phyloP scores from a whole-genome alignment of 441 rosid genomes.

The Jatropha multifida region DNA sequence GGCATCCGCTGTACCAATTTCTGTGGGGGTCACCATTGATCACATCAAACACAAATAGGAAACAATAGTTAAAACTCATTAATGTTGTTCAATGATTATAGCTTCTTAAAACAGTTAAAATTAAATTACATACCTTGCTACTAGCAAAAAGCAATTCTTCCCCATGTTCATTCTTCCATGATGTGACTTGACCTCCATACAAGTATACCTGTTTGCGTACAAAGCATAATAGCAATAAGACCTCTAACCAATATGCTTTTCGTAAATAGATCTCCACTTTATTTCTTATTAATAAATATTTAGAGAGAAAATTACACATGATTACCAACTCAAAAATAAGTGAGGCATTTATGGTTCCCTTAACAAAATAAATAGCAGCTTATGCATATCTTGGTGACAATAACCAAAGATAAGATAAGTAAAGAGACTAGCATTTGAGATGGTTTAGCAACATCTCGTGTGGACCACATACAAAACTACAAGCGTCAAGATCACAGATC shows the following conservation, averaged over 20 bases:
- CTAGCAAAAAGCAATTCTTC: conserved; percentile 85
- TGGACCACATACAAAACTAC: no score
- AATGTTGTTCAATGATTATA: background rate
- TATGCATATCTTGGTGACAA: background rate
- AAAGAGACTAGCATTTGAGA: no score
- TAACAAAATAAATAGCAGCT: no score
- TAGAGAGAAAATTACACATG: background rate
- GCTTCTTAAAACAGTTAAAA: background rate
- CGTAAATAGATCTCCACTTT: background rate
- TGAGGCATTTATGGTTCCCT: no score
- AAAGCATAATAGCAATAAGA: background rate
- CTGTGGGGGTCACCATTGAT: no score
- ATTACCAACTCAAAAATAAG: background rate
- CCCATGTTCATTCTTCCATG: conserved; percentile 83
- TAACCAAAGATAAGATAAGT: background rate
- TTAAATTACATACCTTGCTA: conserved; percentile 49
- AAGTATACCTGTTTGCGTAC: conserved; percentile 59
- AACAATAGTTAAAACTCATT: no score
- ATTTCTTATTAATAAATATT: background rate
- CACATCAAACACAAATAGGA: no score
- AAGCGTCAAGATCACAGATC: no score
- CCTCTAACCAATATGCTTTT: background rate
- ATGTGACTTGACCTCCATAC: conserved; percentile 91
- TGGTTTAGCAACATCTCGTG: no score
- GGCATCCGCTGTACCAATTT: background rate